A percentile compares a stretch with the other conserved stretches of the same genome.
These are phyloP conservation scores for Neurospora intermedia DNA, from an alignment of 495 filamentous ascomycete species.

Conservation along the genomic window DNA sequence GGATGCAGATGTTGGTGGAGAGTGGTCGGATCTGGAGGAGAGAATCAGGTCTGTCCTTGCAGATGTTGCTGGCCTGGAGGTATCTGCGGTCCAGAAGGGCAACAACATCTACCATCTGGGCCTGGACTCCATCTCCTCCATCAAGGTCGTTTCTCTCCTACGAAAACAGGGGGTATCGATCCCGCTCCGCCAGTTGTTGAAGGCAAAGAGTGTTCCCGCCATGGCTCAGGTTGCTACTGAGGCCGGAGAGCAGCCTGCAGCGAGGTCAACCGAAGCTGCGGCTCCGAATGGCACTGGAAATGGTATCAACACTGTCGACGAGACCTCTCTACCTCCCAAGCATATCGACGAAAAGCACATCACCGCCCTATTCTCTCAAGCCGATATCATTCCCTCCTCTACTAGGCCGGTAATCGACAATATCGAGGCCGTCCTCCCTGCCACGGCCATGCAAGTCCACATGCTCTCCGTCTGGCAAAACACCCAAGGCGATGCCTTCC, in stretches of 20 bases:
- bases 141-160: slow-evolving; percentile 58
- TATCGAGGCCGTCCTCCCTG: slow-evolving; percentile 48
- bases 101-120: slow-evolving; percentile 76
- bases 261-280: background rate
- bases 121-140: slow-evolving; percentile 82
- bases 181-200: slow-evolving; percentile 55
- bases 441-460: slow-evolving; percentile 60
- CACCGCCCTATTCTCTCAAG: background rate
- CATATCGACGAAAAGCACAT: background rate
- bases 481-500: slow-evolving; percentile 48
- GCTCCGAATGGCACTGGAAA: background rate
- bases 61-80: slow-evolving; percentile 48
- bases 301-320: background rate
- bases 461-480: slow-evolving; percentile 62
- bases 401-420: background rate
- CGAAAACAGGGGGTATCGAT: slow-evolving; percentile 47
- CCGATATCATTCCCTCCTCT: background rate
- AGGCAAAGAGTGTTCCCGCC: slow-evolving; percentile 48
- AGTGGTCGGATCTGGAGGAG: slow-evolving; percentile 36
- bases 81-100: slow-evolving; percentile 47
- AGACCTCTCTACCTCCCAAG: background rate
- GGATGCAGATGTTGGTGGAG: background rate
- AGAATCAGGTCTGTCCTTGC: slow-evolving; percentile 53
- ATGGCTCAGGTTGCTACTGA: slow-evolving; percentile 26
- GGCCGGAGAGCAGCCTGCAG: background rate